Evolutionary conservation across 2,329 filamentous ascomycete genomes (phyloP), one percentile per base, ranked within the genome.

Genomic region (Aureobasidium sp.): DNA sequence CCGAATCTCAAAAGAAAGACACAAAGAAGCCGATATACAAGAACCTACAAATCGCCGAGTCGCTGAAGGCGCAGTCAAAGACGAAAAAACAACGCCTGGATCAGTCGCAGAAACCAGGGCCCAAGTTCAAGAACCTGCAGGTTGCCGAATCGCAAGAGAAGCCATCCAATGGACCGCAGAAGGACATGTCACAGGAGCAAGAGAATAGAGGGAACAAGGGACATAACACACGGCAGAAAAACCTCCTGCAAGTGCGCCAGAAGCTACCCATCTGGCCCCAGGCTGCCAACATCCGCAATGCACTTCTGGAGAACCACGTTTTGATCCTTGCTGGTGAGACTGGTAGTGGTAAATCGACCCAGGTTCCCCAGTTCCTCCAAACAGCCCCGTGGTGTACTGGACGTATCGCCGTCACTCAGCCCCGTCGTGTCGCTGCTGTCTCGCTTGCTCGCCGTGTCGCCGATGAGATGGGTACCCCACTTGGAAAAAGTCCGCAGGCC

Each of bases 261-360:
- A 75, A 80, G 12, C 77, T 96, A 3, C 90, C 90, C 0, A 91
- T 96, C 59, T 95, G 88, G 81, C 71, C 78, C 3, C 80, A 90
- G 58, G 81, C 81, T 42, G 74, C 83, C 29, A 78, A 84, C 22
- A 94, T 96, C 45, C 81, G 82, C 30, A 64, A 74, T 14, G 74
- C 79, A 2, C 71, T 95, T 6, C 73, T 74, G 11, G 71, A 66
- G 14, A 64, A 80, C 29, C 81, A 94, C 62, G 81, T 95, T 1
- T 79, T 98, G 48, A 77, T 98, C 0, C 73, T 98, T 12, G 85
- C 93, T 2, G 91, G 91, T 72, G 91, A 97, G 68, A 98, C 93
- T 0, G 93, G 93, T 66, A 95, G 88, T 12, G 93, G 93, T 66
- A 98, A 98, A 71, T 94, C 88, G 73, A 98, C 93, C 0, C 93